Conservation (phyloP, 2,329 filamentous ascomycete genomes). For the Chalaropsis ovoidea region DNA sequence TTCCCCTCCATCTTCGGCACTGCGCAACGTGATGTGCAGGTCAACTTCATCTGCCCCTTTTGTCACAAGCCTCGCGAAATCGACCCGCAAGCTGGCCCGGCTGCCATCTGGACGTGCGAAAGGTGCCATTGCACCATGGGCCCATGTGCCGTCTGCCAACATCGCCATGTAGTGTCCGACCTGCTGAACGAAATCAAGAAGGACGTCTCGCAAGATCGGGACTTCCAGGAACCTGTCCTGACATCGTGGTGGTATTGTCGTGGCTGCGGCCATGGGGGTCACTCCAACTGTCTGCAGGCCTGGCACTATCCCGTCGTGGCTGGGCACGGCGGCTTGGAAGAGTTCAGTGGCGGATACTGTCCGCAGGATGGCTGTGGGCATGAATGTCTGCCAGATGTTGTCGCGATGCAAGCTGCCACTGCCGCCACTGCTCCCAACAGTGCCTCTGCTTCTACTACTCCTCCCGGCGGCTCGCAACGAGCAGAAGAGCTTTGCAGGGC, state of each 20-base stretch:
- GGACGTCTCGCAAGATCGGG: conserved; percentile 11
- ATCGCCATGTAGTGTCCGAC: conserved; percentile 40
- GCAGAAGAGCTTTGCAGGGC: neutral
- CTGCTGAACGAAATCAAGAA: conserved; percentile 31
- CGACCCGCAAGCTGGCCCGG: conserved; percentile 35
- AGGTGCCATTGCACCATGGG: conserved; percentile 45
- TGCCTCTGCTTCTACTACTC: conserved; percentile 25
- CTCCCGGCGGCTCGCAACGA: conserved; percentile 25
- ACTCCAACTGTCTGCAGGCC: conserved; percentile 47
- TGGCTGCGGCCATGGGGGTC: conserved; percentile 53
- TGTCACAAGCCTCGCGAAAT: conserved; percentile 50
- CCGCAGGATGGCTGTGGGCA: conserved; percentile 57
- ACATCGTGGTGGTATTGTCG: conserved; percentile 54
- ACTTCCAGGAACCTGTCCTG: conserved; percentile 30
- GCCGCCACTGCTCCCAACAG: neutral
- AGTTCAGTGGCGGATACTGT: conserved; percentile 48
- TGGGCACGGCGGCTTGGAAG: conserved; percentile 23
- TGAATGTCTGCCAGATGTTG: conserved; percentile 46
- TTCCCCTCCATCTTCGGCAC: conserved; percentile 46
- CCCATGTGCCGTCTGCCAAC: conserved; percentile 50
- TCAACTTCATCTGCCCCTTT: conserved; percentile 44
- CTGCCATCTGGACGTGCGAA: conserved; percentile 48
- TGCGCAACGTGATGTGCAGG: conserved; percentile 46
- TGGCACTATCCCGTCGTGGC: conserved; percentile 40
- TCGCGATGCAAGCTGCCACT: neutral